Evolutionary conservation across 1,284 basidiomycete genomes (phyloP).

Genomic region (Clitocybe nebularis): DNA sequence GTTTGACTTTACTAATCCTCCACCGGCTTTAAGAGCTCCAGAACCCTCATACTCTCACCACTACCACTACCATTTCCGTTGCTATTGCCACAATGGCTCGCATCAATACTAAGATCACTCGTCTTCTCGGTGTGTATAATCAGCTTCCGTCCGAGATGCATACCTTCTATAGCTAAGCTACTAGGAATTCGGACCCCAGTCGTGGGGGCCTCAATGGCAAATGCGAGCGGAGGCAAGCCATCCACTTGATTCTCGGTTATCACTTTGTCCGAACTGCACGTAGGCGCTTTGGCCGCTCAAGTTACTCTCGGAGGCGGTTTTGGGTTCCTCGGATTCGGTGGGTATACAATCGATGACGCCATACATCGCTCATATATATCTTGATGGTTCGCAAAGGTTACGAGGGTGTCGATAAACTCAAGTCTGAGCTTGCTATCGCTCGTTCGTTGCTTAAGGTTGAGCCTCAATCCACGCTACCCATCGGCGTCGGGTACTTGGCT

Average conservation of each 20-base stretch:
- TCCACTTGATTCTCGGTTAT: background rate
- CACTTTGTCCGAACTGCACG: background rate
- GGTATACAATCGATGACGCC: too few relatives aligned
- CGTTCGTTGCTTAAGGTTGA: slow-evolving; percentile 33
- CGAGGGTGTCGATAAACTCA: slow-evolving; percentile 36
- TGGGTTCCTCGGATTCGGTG: slow-evolving; percentile 64
- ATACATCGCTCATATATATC: too few relatives aligned
- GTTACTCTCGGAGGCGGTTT: slow-evolving; percentile 65
- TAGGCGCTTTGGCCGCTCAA: slow-evolving; percentile 55
- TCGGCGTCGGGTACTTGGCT: slow-evolving; percentile 70
- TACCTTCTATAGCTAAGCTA: background rate
- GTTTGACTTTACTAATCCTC: slow-evolving; percentile 1
- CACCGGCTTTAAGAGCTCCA: background rate
- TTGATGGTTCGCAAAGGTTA: slow-evolving; percentile 36
- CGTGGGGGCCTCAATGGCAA: slow-evolving; percentile 65
- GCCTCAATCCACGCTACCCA: slow-evolving; percentile 39
- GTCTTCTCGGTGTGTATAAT: slow-evolving; percentile 14
- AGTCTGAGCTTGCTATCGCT: slow-evolving; percentile 45
- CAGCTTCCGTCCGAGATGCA: background rate
- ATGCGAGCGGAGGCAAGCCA: slow-evolving; percentile 47
- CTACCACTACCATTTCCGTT: too few relatives aligned
- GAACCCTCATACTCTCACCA: too few relatives aligned
- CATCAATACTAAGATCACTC: slow-evolving; percentile 20
- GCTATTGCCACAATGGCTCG: slow-evolving; percentile 14
- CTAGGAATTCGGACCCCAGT: slow-evolving; percentile 55